Evolutionary conservation across 352 stramenopile genomes (phyloP), one percentile per base, ranked within the genome.

Genomic region (Phytophthora hibernalis): DNA sequence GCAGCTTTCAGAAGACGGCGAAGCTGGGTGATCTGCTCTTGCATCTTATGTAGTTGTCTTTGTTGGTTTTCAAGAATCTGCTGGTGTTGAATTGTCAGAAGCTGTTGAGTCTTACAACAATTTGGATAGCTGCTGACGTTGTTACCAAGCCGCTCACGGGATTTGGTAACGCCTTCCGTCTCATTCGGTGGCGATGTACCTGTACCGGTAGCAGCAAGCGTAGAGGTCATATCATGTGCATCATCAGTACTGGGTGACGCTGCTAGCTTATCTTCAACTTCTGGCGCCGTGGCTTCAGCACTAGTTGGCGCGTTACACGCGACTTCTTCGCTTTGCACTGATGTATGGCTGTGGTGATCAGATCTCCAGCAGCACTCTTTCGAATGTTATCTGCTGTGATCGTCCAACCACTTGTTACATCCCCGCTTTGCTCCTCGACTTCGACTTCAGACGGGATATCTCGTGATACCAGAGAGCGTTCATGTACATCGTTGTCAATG

Each of bases 1-100:
- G 54, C 63, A 16, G 50, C 58, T 30, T 72, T 61, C 10, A 93
- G 61, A 21, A 91, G 45, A 0, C 51, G 68, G 6, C 82, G 79
- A 11, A 93, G 58, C 24, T 89, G 71, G 9, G 65, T 50, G 40
- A 94, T 91, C 53, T 94, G 85, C 50, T 83, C 75, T 66, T 91
- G 82, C 75, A 94, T 82, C 33, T 91, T 82, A 21, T 83, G 76
- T 15, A 93, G 58, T 52, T 94, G 85, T 10, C 61, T 70, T 57
- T 92, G 80, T 33, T 94, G 85, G 6, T 91, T 88, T 49, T 92
- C 82, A 15, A 92, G 68, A 28, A 92, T 89, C 65, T 92, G 76
- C 33, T 94, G 85, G 38, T 94, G 85, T 54, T 92, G 83, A 31
- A 87, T 79, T 21, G 80, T 85, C 47, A 93, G 56, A 22, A 92